phyloP scores from a whole-genome alignment of 768 basidiomycete species.

The Suillus hirtellus region DNA sequence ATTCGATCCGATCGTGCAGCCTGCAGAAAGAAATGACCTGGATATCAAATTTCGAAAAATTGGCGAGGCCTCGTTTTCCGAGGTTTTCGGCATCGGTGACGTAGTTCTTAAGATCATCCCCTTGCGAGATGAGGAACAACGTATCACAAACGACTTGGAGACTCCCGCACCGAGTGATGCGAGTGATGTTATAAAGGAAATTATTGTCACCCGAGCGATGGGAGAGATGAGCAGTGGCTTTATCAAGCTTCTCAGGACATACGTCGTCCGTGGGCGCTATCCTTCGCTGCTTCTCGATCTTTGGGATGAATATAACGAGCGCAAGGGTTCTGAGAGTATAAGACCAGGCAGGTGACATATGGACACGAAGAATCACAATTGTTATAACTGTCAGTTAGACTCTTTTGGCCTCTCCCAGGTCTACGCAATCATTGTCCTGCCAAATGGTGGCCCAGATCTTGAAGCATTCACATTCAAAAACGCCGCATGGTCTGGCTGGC shows the following conservation, averaged over 20 bases:
- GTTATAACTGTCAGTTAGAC: constrained; percentile 45
- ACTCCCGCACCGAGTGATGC: constrained; percentile 71
- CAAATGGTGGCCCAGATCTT: constrained; percentile 88
- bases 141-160: constrained; percentile 41
- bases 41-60: constrained; percentile 70
- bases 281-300: constrained; percentile 73
- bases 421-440: constrained; percentile 88
- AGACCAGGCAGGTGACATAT: constrained; percentile 67
- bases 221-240: constrained; percentile 79
- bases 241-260: constrained; percentile 77
- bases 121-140: constrained; percentile 52
- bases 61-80: constrained; percentile 95
- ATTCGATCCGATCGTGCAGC: constrained; percentile 63
- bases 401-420: constrained; percentile 72
- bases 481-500: constrained; percentile 68
- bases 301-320: constrained; percentile 83
- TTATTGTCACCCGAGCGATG: constrained; percentile 74
- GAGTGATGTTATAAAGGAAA: constrained; percentile 77
- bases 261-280: constrained; percentile 85
- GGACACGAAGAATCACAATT: constrained; percentile 10
- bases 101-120: constrained; percentile 92
- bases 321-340: constrained; percentile 80
- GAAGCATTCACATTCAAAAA: constrained; percentile 77
- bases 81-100: constrained; percentile 89
- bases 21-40: constrained; percentile 27